A percentile compares a stretch with the other conserved stretches of the same genome.
phyloP scores from a whole-genome alignment of 495 filamentous ascomycete species.

The Lichina pygmaea region DNA sequence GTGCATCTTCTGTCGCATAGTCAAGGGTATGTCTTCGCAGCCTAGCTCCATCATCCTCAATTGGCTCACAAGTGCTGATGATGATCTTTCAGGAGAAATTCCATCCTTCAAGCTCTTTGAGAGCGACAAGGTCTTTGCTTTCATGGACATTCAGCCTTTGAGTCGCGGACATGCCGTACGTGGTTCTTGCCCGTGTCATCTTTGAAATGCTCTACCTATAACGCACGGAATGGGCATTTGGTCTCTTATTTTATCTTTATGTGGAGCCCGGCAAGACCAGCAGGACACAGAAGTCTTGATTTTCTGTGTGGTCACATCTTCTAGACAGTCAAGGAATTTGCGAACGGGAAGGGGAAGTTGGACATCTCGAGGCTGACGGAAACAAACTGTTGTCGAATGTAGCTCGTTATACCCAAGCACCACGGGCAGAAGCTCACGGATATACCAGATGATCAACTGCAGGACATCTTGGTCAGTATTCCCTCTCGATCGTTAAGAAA shows the following conservation, averaged over 20 bases:
- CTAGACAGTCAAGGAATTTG: too few relatives aligned
- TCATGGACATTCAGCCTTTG: constrained; percentile 85
- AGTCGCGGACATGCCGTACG: constrained; percentile 35
- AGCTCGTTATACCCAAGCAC: constrained; percentile 92
- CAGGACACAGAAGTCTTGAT: too few relatives aligned
- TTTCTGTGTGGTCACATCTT: too few relatives aligned
- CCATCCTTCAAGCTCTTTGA: constrained; percentile 18
- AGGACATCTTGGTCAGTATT: constrained; percentile 46
- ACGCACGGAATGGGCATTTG: too few relatives aligned
- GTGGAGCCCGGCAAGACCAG: too few relatives aligned
- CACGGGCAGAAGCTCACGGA: constrained; percentile 84
- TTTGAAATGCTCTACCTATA: neutral
- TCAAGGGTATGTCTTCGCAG: constrained; percentile 41
- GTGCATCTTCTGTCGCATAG: constrained; percentile 96
- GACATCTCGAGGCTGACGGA: neutral
- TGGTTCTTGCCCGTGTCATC: neutral
- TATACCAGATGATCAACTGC: constrained; percentile 70
- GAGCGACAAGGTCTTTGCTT: constrained; percentile 75
- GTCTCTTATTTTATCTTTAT: too few relatives aligned
- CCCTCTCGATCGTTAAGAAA: neutral
- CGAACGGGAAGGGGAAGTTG: neutral
- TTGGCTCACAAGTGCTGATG: neutral
- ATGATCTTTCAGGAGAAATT: constrained; percentile 1
- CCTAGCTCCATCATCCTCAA: neutral
- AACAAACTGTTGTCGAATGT: neutral